phyloP scores from a whole-genome alignment of 345 rosid species.

The Syzygium aqueum region DNA sequence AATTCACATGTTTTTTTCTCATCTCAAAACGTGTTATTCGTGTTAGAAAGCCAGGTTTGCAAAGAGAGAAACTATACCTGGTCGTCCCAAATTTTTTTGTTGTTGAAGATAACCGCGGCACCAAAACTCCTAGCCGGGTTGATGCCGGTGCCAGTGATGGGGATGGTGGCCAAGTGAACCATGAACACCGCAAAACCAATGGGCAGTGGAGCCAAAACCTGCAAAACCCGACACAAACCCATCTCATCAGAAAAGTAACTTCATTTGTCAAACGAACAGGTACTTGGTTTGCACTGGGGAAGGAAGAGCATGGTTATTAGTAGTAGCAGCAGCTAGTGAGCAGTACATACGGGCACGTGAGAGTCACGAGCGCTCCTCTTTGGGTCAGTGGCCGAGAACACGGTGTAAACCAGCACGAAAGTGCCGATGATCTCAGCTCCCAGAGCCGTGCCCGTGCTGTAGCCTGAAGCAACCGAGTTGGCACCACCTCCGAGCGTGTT shows the following conservation, averaged over 20 bases:
- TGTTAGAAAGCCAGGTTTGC: not conserved
- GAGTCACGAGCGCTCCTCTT: slow-evolving; percentile 88
- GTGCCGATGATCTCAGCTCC: slow-evolving; percentile 87
- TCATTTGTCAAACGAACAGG: not conserved
- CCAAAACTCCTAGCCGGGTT: slow-evolving; percentile 69
- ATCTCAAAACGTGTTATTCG: not conserved
- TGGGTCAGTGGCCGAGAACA: slow-evolving; percentile 85
- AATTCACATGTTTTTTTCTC: not conserved
- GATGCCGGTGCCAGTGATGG: slow-evolving; percentile 61
- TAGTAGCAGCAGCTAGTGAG: not conserved
- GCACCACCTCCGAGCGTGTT: slow-evolving; percentile 61
- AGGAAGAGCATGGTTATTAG: not conserved
- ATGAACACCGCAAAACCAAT: slow-evolving; percentile 72
- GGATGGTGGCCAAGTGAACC: slow-evolving; percentile 70
- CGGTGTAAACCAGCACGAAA: slow-evolving; percentile 67
- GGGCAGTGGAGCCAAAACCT: slow-evolving; percentile 74
- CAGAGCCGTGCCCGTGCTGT: slow-evolving; percentile 57
- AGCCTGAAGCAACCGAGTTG: slow-evolving; percentile 42
- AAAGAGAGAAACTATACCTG: slow-evolving; percentile 20
- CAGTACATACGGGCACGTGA: slow-evolving; percentile 55
- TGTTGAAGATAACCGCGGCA: slow-evolving; percentile 53
- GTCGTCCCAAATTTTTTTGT: slow-evolving; percentile 45
- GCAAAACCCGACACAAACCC: not conserved
- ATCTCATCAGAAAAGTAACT: not conserved
- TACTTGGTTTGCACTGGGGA: not conserved